phyloP scores from a whole-genome alignment of 495 filamentous ascomycete species.

The Entonaema liquescens region DNA sequence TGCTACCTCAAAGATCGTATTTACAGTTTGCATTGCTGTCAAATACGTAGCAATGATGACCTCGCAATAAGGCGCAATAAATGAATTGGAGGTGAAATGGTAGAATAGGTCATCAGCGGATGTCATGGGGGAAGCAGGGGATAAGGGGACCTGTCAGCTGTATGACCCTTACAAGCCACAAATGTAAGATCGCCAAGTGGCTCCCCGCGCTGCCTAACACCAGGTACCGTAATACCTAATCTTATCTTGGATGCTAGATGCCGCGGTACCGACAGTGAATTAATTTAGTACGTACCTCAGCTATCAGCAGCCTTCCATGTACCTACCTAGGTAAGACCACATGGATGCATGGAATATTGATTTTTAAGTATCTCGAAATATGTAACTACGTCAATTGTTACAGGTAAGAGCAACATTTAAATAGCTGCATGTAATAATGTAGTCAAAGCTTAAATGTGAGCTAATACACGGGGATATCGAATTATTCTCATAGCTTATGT shows the following conservation, averaged over 20 bases:
- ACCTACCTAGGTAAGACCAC: too few species aligned
- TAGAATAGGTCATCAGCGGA: conserved; percentile 25
- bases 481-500: neutral
- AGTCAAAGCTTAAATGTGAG: neutral
- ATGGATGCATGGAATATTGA: too few species aligned
- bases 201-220: conserved; percentile 7
- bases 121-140: conserved; percentile 28
- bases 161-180: conserved; percentile 23
- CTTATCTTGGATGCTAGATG: neutral
- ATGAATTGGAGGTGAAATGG: conserved; percentile 6
- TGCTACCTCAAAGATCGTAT: conserved; percentile 19
- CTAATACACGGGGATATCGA: conserved; percentile 27
- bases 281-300: neutral
- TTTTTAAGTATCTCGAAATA: too few species aligned
- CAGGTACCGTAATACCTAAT: neutral
- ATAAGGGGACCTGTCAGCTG: conserved; percentile 6
- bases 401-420: neutral
- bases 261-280: neutral
- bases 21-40: conserved; percentile 26
- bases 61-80: conserved; percentile 3
- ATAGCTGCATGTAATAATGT: neutral
- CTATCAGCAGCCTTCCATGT: neutral
- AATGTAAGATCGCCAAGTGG: conserved; percentile 30
- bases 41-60: conserved; percentile 6
- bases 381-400: neutral